Conservation (phyloP, 1,139 yeast species). For the Torulaspora pretoriensis region DNA sequence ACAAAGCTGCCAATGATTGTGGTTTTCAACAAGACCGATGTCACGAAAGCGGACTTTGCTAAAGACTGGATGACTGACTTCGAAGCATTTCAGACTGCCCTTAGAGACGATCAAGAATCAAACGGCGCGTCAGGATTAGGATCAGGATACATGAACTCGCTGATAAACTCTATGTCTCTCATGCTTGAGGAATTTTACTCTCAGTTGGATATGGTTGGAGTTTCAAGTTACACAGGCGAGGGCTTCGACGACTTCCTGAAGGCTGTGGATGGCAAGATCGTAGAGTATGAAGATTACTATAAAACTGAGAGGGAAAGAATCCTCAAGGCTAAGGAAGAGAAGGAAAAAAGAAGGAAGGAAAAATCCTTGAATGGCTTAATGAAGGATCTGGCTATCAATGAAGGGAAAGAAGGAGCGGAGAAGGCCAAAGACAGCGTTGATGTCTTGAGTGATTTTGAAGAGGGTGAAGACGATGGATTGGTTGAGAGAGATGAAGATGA, state of each 20-base stretch:
- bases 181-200: constrained; percentile 96
- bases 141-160: constrained; percentile 90
- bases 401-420: constrained; percentile 31
- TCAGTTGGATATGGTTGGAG: constrained; percentile 85
- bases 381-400: constrained; percentile 73
- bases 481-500: constrained; percentile 63
- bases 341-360: constrained; percentile 68
- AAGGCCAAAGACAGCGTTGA: constrained; percentile 47
- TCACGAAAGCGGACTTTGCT: constrained; percentile 77
- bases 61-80: constrained; percentile 98
- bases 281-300: constrained; percentile 80
- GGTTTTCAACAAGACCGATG: constrained; percentile 94
- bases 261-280: constrained; percentile 81
- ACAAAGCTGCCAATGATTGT: constrained; percentile 96
- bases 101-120: constrained; percentile 56
- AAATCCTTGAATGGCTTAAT: constrained; percentile 66
- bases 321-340: constrained; percentile 68
- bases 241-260: constrained; percentile 88
- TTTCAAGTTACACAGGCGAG: constrained; percentile 85
- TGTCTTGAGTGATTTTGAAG: constrained; percentile 65
- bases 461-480: constrained; percentile 58
- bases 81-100: constrained; percentile 80
- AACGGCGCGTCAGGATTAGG: constrained; percentile 65
- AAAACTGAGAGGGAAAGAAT: constrained; percentile 83
- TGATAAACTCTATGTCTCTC: constrained; percentile 90